Conservation (phyloP, 768 basidiomycete genomes). For the Boletus reticulatus region DNA sequence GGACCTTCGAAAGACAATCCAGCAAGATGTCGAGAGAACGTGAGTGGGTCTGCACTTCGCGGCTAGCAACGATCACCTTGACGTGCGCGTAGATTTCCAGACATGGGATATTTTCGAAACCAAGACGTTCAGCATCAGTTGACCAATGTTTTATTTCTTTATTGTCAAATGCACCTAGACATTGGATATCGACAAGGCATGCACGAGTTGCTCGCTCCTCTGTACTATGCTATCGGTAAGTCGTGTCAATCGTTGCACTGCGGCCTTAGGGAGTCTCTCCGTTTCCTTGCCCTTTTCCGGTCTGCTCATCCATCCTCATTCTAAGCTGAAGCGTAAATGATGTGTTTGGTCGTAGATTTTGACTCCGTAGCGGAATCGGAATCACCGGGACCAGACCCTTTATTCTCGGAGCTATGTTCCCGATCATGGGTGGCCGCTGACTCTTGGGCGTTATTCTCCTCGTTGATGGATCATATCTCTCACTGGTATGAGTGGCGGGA, state of each 20-base stretch:
- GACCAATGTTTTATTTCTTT: conserved; percentile 86
- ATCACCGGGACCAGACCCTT: conserved; percentile 30
- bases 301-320: conserved; percentile 14
- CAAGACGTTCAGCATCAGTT: conserved; percentile 72
- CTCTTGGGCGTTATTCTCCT: conserved; percentile 78
- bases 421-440: conserved; percentile 77
- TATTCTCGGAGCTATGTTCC: conserved; percentile 62
- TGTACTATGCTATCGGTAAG: conserved; percentile 62
- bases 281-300: conserved; percentile 7
- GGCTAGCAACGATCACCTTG: conserved; percentile 1
- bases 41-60: conserved; percentile 40
- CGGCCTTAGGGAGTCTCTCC: not conserved
- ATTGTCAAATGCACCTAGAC: conserved; percentile 71
- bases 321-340: conserved; percentile 27
- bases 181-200: conserved; percentile 98
- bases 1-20: conserved; percentile 85
- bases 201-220: conserved; percentile 92
- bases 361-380: conserved; percentile 59
- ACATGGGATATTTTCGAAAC: conserved; percentile 86
- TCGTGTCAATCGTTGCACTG: not conserved
- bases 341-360: conserved; percentile 51
- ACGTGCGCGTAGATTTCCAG: conserved; percentile 78
- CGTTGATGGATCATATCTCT: conserved; percentile 77
- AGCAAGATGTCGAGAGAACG: conserved; percentile 96
- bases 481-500: conserved; percentile 79